phyloP scores from a whole-genome alignment of 495 filamentous ascomycete genomes.

The Penicillium flavigenum region DNA sequence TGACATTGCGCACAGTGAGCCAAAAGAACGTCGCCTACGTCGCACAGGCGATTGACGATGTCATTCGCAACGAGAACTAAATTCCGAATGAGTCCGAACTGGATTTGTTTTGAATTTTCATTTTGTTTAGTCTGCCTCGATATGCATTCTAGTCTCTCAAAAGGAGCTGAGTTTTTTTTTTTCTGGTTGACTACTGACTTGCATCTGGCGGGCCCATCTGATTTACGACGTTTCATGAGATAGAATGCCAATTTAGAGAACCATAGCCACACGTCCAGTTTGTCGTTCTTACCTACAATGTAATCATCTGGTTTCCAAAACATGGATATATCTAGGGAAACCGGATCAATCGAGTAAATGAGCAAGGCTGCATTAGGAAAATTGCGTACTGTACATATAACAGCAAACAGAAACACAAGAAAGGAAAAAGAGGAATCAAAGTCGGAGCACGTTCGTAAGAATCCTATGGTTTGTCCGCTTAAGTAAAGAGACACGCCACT shows the following conservation, averaged over 20 bases:
- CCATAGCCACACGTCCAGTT: constrained; percentile 5
- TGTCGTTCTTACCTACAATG: neutral
- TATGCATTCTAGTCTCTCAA: constrained; percentile 4
- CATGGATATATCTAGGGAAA: neutral
- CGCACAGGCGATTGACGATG: constrained; percentile 47
- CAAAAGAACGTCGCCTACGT: constrained; percentile 51
- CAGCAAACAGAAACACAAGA: constrained; percentile 11
- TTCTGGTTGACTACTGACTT: constrained; percentile 3
- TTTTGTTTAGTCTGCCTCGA: constrained; percentile 4
- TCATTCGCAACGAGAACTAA: constrained; percentile 46
- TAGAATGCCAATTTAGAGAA: constrained; percentile 26
- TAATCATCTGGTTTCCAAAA: neutral
- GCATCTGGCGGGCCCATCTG: constrained; percentile 18
- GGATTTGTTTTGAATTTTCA: constrained; percentile 1
- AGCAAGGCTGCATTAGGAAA: constrained; percentile 21
- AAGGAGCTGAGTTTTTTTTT: neutral
- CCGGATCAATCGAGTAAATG: neutral
- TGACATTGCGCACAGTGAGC: constrained; percentile 46
- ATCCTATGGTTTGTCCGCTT: constrained; percentile 9
- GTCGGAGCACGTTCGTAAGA: constrained; percentile 19
- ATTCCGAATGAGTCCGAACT: neutral
- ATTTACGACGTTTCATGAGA: constrained; percentile 32
- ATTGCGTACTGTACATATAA: constrained; percentile 31
- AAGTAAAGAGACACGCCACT: constrained; percentile 7
- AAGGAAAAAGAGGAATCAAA: constrained; percentile 4